These are phyloP conservation scores for Conringia planisiliqua DNA, from an alignment of 345 rosid species.

Conservation along the genomic window DNA sequence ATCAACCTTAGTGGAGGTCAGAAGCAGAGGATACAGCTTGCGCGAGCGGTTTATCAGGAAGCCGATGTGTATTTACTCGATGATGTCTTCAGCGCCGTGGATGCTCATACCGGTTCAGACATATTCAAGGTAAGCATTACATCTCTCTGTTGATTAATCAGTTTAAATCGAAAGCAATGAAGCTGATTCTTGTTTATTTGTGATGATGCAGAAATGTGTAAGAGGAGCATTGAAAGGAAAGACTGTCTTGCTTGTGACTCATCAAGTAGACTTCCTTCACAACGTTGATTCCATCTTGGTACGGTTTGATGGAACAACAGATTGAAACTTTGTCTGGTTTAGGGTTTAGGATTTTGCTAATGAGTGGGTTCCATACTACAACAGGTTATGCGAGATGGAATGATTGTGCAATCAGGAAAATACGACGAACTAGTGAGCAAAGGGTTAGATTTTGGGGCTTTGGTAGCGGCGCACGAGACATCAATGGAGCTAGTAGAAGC, in stretches of 20 bases:
- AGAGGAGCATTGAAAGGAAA: slow-evolving; percentile 80
- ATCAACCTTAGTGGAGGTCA: slow-evolving; percentile 97
- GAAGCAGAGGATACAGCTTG: slow-evolving; percentile 91
- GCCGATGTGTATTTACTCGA: slow-evolving; percentile 81
- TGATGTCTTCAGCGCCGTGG: slow-evolving; percentile 96
- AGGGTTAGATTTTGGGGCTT: slow-evolving; percentile 64
- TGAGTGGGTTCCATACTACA: slow-evolving; percentile 21
- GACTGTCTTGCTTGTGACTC: slow-evolving; percentile 87
- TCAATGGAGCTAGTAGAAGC: slow-evolving; percentile 84
- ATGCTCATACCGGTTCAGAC: slow-evolving; percentile 92
- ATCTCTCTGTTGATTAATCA: background rate
- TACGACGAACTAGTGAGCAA: slow-evolving; percentile 54
- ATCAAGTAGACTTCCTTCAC: slow-evolving; percentile 93
- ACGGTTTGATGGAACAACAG: background rate
- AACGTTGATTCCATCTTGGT: slow-evolving; percentile 83
- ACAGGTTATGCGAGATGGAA: slow-evolving; percentile 94
- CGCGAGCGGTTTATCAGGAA: slow-evolving; percentile 93
- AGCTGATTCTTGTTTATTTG: slow-evolving; percentile 8
- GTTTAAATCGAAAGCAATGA: background rate
- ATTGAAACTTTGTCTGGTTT: background rate
- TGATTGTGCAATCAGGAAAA: slow-evolving; percentile 85
- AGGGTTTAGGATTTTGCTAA: background rate
- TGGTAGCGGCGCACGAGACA: slow-evolving; percentile 87
- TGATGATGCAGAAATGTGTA: slow-evolving; percentile 63
- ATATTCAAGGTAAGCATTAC: slow-evolving; percentile 64